Evolutionary conservation across 2,329 filamentous ascomycete genomes (phyloP).

Genomic region (Aschersonia sp.): DNA sequence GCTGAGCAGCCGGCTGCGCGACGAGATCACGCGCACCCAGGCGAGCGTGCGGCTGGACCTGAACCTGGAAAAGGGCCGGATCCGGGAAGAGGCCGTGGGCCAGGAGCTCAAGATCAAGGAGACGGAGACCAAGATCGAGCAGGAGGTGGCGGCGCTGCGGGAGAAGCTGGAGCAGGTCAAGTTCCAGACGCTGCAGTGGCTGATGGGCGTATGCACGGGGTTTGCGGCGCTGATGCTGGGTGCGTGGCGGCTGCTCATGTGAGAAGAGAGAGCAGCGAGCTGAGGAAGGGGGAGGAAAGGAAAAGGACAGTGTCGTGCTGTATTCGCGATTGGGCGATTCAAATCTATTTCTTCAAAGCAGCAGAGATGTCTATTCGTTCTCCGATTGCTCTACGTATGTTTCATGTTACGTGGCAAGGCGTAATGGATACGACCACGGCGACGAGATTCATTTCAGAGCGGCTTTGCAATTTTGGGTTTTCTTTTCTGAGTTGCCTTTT

Average conservation of each 20-base stretch:
- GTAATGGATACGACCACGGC: too few species aligned
- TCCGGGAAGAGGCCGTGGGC: conserved; percentile 86
- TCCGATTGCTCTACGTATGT: too few species aligned
- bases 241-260: conserved; percentile 59
- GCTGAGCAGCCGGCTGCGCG: conserved; percentile 72
- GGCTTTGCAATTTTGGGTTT: too few species aligned
- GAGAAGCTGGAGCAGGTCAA: conserved; percentile 96
- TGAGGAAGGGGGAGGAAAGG: neutral
- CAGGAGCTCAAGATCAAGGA: conserved; percentile 98
- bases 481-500: too few species aligned
- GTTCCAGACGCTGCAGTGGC: conserved; percentile 94
- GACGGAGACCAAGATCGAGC: conserved; percentile 96
- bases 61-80: conserved; percentile 92
- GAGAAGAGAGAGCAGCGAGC: conserved; percentile 1
- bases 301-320: too few species aligned
- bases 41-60: conserved; percentile 83
- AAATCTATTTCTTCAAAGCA: too few species aligned
- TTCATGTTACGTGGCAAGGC: too few species aligned
- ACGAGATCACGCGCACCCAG: conserved; percentile 90
- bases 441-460: too few species aligned
- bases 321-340: too few species aligned
- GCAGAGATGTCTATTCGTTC: too few species aligned
- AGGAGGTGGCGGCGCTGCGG: conserved; percentile 79
- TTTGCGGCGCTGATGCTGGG: conserved; percentile 52
- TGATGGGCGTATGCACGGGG: conserved; percentile 71